Evolutionary conservation across 371 early-diverging fungal genomes (phyloP).

Genomic region (Rhizopus stolonifer): DNA sequence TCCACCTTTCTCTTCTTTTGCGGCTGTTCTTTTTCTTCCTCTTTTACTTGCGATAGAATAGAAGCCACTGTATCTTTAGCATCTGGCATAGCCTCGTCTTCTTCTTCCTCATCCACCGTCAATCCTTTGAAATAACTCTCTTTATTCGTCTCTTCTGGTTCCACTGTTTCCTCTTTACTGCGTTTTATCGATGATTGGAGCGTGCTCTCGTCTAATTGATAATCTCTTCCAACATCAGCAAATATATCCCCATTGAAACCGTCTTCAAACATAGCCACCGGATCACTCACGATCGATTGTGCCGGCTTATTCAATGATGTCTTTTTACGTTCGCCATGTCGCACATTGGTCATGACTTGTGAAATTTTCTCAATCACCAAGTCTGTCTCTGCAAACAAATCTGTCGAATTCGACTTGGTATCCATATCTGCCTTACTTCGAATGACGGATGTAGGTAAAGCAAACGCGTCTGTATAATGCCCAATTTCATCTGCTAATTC

Average conservation of each 20-base stretch:
- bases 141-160: background rate
- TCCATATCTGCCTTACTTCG: constrained; percentile 70
- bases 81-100: constrained; percentile 25
- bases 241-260: constrained; percentile 72
- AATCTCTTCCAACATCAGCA: constrained; percentile 83
- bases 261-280: constrained; percentile 21
- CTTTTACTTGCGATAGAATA: constrained; percentile 20
- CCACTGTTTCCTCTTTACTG: constrained; percentile 16
- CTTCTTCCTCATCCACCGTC: constrained; percentile 24
- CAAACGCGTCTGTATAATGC: constrained; percentile 56
- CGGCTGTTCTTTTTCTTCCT: constrained; percentile 1
- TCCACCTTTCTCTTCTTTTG: constrained; percentile 10
- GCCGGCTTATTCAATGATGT: constrained; percentile 11
- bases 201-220: constrained; percentile 52
- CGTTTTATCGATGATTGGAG: background rate
- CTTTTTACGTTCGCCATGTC: constrained; percentile 40
- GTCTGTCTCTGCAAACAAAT: constrained; percentile 48
- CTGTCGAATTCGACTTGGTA: constrained; percentile 33
- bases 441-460: constrained; percentile 74
- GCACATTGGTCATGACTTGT: constrained; percentile 59
- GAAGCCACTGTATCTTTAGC: constrained; percentile 22
- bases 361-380: constrained; percentile 75
- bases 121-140: constrained; percentile 30
- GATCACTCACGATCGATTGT: constrained; percentile 21
- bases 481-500: constrained; percentile 59